phyloP scores from a whole-genome alignment of 305 asterid genomes.

The Fraxinus angustifolia region DNA sequence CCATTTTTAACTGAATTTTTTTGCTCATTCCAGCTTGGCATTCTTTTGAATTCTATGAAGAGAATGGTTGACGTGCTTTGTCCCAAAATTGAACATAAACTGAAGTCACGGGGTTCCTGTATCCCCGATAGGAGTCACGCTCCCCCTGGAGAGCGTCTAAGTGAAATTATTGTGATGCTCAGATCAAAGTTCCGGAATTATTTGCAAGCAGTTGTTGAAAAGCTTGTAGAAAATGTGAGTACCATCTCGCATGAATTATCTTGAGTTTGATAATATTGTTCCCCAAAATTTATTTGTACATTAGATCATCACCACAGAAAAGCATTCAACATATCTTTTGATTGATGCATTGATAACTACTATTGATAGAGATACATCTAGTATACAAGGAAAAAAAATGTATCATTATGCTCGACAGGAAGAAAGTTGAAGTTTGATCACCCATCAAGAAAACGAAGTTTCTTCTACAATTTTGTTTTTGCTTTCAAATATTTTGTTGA shows the following conservation, averaged over 20 bases:
- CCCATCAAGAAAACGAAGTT: neutral
- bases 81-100: slow-evolving; percentile 43
- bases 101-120: slow-evolving; percentile 52
- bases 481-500: neutral
- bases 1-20: neutral
- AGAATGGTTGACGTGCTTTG: slow-evolving; percentile 48
- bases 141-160: slow-evolving; percentile 48
- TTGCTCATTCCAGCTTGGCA: slow-evolving; percentile 38
- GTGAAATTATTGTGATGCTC: slow-evolving; percentile 56
- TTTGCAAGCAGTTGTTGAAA: slow-evolving; percentile 53
- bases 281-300: neutral
- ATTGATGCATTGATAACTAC: neutral
- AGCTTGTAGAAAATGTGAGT: slow-evolving; percentile 52
- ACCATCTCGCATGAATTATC: neutral
- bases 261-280: neutral
- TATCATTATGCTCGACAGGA: neutral
- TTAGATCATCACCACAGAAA: neutral
- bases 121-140: slow-evolving; percentile 45
- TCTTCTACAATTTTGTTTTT: neutral
- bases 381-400: neutral
- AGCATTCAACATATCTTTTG: neutral
- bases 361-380: neutral
- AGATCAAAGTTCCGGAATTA: slow-evolving; percentile 53
- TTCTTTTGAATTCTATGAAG: slow-evolving; percentile 52
- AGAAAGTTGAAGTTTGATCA: neutral